Conservation (phyloP, 2,329 filamentous ascomycete genomes). For the Phoma sp. region DNA sequence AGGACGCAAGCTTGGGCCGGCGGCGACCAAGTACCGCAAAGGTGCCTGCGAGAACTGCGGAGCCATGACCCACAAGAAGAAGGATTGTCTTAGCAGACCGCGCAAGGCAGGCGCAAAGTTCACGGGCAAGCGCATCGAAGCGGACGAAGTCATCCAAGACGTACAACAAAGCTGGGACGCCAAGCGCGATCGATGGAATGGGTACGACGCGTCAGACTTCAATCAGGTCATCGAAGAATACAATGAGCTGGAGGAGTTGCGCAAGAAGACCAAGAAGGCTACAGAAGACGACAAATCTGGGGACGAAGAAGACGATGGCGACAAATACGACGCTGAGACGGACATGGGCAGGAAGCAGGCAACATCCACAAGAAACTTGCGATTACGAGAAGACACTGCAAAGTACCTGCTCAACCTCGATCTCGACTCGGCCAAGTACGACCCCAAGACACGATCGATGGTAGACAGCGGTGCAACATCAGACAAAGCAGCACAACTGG, state of each 20-base stretch:
- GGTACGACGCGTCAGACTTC: constrained; percentile 92
- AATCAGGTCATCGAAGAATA: constrained; percentile 87
- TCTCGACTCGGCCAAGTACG: constrained; percentile 95
- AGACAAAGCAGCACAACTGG: constrained; percentile 80
- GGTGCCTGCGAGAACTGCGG: constrained; percentile 99
- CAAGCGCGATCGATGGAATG: constrained; percentile 97
- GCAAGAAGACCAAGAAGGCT: constrained; percentile 54
- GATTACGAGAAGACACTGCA: constrained; percentile 94
- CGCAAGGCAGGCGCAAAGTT: constrained; percentile 89
- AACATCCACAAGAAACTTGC: constrained; percentile 87
- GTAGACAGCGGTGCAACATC: constrained; percentile 82
- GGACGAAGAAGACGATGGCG: constrained; percentile 62
- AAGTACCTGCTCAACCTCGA: constrained; percentile 97
- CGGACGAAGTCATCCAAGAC: constrained; percentile 86
- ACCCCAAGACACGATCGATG: constrained; percentile 93
- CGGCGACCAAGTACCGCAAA: constrained; percentile 96
- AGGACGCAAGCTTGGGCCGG: constrained; percentile 81
- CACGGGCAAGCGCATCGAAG: constrained; percentile 92
- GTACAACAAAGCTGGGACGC: constrained; percentile 94
- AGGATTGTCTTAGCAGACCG: constrained; percentile 89
- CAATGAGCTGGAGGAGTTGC: constrained; percentile 82
- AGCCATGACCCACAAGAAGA: constrained; percentile 93
- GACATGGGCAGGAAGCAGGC: constrained; percentile 96
- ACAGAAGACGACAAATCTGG: constrained; percentile 53
- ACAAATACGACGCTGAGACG: constrained; percentile 87